Conservation (phyloP, 176 grass and related monocot species). For the Oryza glaberrima region DNA sequence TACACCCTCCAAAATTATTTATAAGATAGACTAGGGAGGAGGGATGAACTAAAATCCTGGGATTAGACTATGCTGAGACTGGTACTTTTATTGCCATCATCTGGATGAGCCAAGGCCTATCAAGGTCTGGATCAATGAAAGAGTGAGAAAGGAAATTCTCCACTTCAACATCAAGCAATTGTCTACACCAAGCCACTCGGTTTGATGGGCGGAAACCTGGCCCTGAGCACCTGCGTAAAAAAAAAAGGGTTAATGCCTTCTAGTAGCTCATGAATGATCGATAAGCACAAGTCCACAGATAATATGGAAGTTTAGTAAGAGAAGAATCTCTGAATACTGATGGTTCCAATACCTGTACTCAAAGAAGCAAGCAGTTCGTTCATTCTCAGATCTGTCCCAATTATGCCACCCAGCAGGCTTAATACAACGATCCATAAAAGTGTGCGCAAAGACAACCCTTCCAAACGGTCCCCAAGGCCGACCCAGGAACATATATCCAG, state of each 20-base stretch:
- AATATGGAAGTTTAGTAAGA: neutral
- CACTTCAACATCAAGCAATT: slow-evolving; percentile 82
- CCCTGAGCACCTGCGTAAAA: slow-evolving; percentile 76
- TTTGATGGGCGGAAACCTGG: slow-evolving; percentile 61
- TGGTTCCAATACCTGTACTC: slow-evolving; percentile 73
- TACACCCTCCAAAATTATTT: slow-evolving; percentile 41
- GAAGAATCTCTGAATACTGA: neutral
- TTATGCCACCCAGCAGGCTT: slow-evolving; percentile 91
- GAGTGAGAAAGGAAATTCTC: slow-evolving; percentile 79
- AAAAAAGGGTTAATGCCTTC: slow-evolving; percentile 19
- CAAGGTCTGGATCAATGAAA: slow-evolving; percentile 77
- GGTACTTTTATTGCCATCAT: slow-evolving; percentile 81
- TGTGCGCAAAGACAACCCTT: slow-evolving; percentile 93
- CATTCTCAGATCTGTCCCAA: slow-evolving; percentile 93
- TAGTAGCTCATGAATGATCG: neutral
- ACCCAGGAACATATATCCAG: slow-evolving; percentile 82
- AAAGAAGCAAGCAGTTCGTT: slow-evolving; percentile 92
- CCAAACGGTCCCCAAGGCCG: slow-evolving; percentile 96
- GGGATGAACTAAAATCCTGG: slow-evolving; percentile 20
- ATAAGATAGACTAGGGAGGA: slow-evolving; percentile 15
- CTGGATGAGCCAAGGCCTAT: slow-evolving; percentile 80
- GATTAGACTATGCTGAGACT: slow-evolving; percentile 54
- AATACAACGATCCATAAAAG: slow-evolving; percentile 89
- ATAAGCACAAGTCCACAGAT: slow-evolving; percentile 1
- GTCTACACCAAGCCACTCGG: slow-evolving; percentile 79